Conservation (phyloP, 2,329 filamentous ascomycete species). For the Pseudovirgaria hyperparasitica region DNA sequence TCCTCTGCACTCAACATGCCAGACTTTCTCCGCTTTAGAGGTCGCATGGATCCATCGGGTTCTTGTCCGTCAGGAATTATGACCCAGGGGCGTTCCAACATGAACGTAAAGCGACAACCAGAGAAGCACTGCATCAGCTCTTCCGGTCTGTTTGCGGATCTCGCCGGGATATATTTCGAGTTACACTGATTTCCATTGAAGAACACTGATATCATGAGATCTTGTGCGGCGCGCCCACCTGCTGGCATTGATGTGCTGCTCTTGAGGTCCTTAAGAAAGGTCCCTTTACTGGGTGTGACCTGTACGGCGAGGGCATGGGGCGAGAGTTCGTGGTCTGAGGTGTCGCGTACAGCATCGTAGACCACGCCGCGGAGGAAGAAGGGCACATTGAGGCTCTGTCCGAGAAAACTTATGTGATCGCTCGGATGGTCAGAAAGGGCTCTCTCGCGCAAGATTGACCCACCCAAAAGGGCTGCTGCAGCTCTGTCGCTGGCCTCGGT, state of each 20-base stretch:
- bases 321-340: background rate
- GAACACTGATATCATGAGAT: slow-evolving; percentile 35
- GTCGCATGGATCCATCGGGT: slow-evolving; percentile 10
- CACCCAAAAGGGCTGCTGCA: background rate
- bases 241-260: too few species aligned
- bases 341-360: background rate
- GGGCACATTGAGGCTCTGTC: background rate
- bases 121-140: slow-evolving; percentile 19
- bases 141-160: slow-evolving; percentile 10
- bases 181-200: slow-evolving; percentile 31
- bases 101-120: slow-evolving; percentile 25
- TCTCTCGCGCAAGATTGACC: background rate
- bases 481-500: slow-evolving; percentile 10
- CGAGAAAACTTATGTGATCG: background rate
- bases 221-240: slow-evolving; percentile 10
- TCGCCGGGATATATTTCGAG: slow-evolving; percentile 13
- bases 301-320: slow-evolving; percentile 18
- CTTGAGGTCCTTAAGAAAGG: slow-evolving; percentile 14
- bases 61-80: slow-evolving; percentile 18
- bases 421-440: background rate
- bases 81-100: slow-evolving; percentile 33
- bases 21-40: slow-evolving; percentile 3
- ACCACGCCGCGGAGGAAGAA: slow-evolving; percentile 1
- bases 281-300: slow-evolving; percentile 16
- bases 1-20: slow-evolving; percentile 7